phyloP scores from a whole-genome alignment of 441 rosid genomes.

The Omphalea diandra region DNA sequence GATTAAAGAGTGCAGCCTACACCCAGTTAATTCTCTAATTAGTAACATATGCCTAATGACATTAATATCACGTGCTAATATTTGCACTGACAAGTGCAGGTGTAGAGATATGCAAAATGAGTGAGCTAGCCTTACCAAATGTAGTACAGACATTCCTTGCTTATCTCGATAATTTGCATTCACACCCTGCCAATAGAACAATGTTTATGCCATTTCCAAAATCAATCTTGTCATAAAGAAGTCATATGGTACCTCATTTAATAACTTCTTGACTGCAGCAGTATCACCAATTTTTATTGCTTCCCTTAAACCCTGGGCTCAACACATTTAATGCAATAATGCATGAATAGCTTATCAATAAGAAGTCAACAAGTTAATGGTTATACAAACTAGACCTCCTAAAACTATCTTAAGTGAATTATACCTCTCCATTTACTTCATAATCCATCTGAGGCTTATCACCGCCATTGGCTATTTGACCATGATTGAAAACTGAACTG shows the following conservation, averaged over 20 bases:
- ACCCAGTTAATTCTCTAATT: slow-evolving; percentile 25
- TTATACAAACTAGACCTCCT: slow-evolving; percentile 5
- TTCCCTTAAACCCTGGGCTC: slow-evolving; percentile 81
- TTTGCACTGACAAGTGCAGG: background rate
- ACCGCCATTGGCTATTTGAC: slow-evolving; percentile 39
- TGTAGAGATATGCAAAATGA: background rate
- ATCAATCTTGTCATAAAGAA: slow-evolving; percentile 16
- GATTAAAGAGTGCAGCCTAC: slow-evolving; percentile 84
- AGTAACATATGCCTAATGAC: slow-evolving; percentile 14
- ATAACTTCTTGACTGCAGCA: slow-evolving; percentile 77
- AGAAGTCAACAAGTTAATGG: background rate
- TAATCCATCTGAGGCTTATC: slow-evolving; percentile 67
- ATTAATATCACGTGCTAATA: background rate
- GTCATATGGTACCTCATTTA: slow-evolving; percentile 54
- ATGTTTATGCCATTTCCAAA: slow-evolving; percentile 16
- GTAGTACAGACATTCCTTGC: slow-evolving; percentile 90
- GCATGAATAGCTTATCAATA: slow-evolving; percentile 10
- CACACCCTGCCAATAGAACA: slow-evolving; percentile 61
- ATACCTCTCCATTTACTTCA: slow-evolving; percentile 89
- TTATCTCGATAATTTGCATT: slow-evolving; percentile 92
- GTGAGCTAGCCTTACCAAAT: slow-evolving; percentile 50
- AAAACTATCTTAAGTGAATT: slow-evolving; percentile 5
- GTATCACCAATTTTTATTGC: slow-evolving; percentile 87
- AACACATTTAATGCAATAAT: slow-evolving; percentile 17
- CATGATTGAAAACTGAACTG: slow-evolving; percentile 62